Conservation (phyloP, 192 early-diverging fungal genomes). For the Coemansia sp. region DNA sequence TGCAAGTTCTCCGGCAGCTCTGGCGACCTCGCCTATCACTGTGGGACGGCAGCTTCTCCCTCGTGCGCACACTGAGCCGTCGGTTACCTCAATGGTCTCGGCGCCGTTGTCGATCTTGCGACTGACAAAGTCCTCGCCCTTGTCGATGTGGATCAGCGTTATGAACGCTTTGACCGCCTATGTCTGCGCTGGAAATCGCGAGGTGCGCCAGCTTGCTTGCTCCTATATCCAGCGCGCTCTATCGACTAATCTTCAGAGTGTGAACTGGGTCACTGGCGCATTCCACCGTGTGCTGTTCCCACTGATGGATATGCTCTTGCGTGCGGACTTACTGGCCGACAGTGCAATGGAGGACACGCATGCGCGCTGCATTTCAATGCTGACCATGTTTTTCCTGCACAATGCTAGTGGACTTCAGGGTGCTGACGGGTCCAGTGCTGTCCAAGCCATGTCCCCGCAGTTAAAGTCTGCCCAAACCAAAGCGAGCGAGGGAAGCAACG, state of each 20-base stretch:
- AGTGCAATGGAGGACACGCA: conserved; percentile 57
- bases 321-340: conserved; percentile 71
- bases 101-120: conserved; percentile 38
- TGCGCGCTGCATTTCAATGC: conserved; percentile 54
- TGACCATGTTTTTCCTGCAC: conserved; percentile 56
- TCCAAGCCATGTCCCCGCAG: conserved; percentile 2
- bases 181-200: conserved; percentile 58
- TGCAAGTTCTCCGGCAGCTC: conserved; percentile 11
- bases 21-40: conserved; percentile 20
- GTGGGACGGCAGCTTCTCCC: conserved; percentile 11
- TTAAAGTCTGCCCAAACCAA: background rate
- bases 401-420: conserved; percentile 29
- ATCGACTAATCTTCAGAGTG: conserved; percentile 56
- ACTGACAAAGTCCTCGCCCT: conserved; percentile 34
- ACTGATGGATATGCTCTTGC: conserved; percentile 81
- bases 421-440: background rate
- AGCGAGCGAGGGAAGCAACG: background rate
- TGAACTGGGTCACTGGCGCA: conserved; percentile 62
- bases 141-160: conserved; percentile 51
- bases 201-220: conserved; percentile 83
- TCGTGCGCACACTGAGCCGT: conserved; percentile 33
- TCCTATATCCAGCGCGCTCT: conserved; percentile 81
- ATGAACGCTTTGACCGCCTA: conserved; percentile 36
- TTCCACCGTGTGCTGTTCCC: conserved; percentile 92
- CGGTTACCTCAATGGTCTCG: conserved; percentile 38